Conservation (phyloP, 768 basidiomycete species). For the Phanerodontia chrysosporium region DNA sequence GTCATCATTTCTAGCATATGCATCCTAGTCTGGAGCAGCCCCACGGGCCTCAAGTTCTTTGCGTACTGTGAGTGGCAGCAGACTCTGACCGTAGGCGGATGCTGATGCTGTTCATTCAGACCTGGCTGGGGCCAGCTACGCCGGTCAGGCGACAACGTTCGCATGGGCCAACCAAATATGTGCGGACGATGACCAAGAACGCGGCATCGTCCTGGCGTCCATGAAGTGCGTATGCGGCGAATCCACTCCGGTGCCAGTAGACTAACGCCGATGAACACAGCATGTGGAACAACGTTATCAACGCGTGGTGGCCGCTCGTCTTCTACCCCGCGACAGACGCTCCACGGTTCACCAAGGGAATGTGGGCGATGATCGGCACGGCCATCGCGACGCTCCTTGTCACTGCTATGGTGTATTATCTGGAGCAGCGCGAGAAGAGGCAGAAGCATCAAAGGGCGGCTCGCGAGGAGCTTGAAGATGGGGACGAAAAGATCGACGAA, state of each 20-base stretch:
- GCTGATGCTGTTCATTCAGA: constrained; percentile 27
- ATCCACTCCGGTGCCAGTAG: neutral
- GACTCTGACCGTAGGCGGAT: neutral
- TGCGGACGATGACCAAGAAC: constrained; percentile 65
- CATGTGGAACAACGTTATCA: constrained; percentile 67
- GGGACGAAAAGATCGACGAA: neutral
- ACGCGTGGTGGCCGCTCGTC: constrained; percentile 68
- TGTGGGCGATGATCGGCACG: constrained; percentile 63
- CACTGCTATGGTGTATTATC: constrained; percentile 53
- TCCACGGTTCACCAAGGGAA: constrained; percentile 61
- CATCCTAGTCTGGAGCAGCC: constrained; percentile 57
- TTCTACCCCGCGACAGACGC: constrained; percentile 75
- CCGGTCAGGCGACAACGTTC: constrained; percentile 75
- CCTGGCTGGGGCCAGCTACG: constrained; percentile 62
- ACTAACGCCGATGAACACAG: constrained; percentile 25
- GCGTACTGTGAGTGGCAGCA: constrained; percentile 55
- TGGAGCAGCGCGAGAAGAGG: constrained; percentile 40
- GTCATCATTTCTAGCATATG: constrained; percentile 51
- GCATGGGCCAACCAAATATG: constrained; percentile 84
- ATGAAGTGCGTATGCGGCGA: constrained; percentile 53
- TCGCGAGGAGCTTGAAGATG: neutral
- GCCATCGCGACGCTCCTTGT: constrained; percentile 50
- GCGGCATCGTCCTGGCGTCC: constrained; percentile 63
- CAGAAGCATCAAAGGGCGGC: neutral
- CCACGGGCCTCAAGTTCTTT: constrained; percentile 65